Conservation (phyloP, 139 green algal species). For the Picochlorum sp. region DNA sequence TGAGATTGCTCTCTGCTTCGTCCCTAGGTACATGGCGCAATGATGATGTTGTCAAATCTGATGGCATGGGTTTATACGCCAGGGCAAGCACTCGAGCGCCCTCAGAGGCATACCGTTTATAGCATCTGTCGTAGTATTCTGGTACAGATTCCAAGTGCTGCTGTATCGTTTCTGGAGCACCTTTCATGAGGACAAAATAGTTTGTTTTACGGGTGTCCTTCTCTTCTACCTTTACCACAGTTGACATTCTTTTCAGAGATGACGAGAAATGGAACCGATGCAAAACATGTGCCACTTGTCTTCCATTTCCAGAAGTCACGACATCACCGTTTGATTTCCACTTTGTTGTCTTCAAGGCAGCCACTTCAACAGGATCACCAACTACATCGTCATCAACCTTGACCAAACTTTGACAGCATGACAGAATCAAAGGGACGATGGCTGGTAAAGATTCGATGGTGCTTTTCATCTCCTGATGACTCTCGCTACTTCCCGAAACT, state of each 20-base stretch:
- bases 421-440: constrained; percentile 51
- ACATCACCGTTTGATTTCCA: constrained; percentile 14
- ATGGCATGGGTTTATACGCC: constrained; percentile 54
- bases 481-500: constrained; percentile 30
- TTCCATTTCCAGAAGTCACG: constrained; percentile 1
- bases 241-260: constrained; percentile 84
- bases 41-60: constrained; percentile 25
- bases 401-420: constrained; percentile 82
- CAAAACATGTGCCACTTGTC: constrained; percentile 48
- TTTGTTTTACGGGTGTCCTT: neutral
- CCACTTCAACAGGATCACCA: constrained; percentile 82
- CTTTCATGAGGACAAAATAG: constrained; percentile 65
- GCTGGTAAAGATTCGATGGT: constrained; percentile 10
- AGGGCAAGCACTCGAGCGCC: constrained; percentile 88
- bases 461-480: neutral
- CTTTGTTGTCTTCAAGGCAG: constrained; percentile 42
- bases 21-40: constrained; percentile 49
- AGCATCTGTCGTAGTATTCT: constrained; percentile 58
- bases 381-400: constrained; percentile 51
- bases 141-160: constrained; percentile 51
- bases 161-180: constrained; percentile 77
- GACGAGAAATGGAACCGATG: constrained; percentile 85
- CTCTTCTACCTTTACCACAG: constrained; percentile 45
- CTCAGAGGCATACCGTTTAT: constrained; percentile 79
- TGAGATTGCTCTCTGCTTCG: constrained; percentile 50